phyloP scores from a whole-genome alignment of 371 early-diverging fungal genomes.

The Nematocida major region DNA sequence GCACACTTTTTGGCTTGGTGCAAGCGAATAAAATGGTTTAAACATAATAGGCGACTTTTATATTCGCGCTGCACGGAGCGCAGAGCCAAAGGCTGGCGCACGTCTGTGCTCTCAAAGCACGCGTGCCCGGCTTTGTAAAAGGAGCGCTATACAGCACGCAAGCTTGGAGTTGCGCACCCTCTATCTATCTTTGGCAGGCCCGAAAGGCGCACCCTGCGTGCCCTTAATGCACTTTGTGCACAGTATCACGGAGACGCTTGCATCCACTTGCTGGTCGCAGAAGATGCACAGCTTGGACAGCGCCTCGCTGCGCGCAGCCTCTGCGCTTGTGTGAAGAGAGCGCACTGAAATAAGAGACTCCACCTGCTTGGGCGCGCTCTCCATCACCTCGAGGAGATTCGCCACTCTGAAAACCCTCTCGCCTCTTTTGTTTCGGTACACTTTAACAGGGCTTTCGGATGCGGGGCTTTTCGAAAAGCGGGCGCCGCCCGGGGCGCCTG shows the following conservation, averaged over 20 bases:
- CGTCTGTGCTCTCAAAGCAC: too few relatives aligned
- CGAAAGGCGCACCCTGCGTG: background rate
- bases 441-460: background rate
- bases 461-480: background rate
- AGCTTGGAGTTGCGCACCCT: too few relatives aligned
- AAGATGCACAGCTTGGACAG: background rate
- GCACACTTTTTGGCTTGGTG: too few relatives aligned
- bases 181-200: too few relatives aligned
- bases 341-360: slow-evolving; percentile 4
- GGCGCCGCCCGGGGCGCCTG: background rate
- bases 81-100: too few relatives aligned
- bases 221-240: background rate
- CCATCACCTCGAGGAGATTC: slow-evolving; percentile 3
- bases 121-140: too few relatives aligned
- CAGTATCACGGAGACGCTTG: background rate
- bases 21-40: too few relatives aligned
- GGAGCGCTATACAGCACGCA: too few relatives aligned
- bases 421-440: slow-evolving; percentile 15
- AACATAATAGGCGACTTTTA: too few relatives aligned
- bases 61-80: too few relatives aligned
- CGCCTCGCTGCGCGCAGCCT: background rate
- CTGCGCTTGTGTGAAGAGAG: background rate
- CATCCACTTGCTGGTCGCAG: background rate
- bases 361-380: background rate
- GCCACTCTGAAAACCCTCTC: slow-evolving; percentile 10